Evolutionary conservation across 352 stramenopile species (phyloP).

Genomic region (Phytophthora crassamura): DNA sequence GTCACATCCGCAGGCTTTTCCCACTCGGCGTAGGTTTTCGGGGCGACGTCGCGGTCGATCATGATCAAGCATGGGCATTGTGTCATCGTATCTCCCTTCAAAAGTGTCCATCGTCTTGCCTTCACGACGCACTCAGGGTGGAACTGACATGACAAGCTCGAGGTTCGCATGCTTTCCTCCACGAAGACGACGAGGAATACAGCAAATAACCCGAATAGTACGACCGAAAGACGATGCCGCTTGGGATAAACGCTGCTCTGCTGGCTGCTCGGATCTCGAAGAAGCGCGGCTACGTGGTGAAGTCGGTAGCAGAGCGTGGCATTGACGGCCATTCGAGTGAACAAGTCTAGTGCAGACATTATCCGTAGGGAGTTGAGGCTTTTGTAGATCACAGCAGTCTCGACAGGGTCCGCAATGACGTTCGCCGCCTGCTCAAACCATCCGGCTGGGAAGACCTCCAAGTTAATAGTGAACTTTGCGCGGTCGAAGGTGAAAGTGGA

Average conservation of each 20-base stretch:
- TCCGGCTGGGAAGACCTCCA: slow-evolving; percentile 12
- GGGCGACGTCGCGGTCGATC: slow-evolving; percentile 31
- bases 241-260: slow-evolving; percentile 22
- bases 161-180: slow-evolving; percentile 20
- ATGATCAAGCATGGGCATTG: slow-evolving; percentile 48
- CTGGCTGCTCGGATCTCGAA: neutral
- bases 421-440: slow-evolving; percentile 27
- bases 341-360: slow-evolving; percentile 29
- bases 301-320: slow-evolving; percentile 32
- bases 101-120: slow-evolving; percentile 27
- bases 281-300: neutral
- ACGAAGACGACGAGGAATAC: slow-evolving; percentile 11
- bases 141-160: neutral
- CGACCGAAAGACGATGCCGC: neutral
- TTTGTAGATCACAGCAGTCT: slow-evolving; percentile 27
- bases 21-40: slow-evolving; percentile 37
- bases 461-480: slow-evolving; percentile 25
- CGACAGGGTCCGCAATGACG: slow-evolving; percentile 17
- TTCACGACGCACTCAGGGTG: slow-evolving; percentile 35
- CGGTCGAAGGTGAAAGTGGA: slow-evolving; percentile 33
- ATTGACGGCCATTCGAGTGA: slow-evolving; percentile 38
- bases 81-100: neutral
- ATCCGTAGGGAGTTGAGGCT: slow-evolving; percentile 42
- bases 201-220: slow-evolving; percentile 16
- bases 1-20: slow-evolving; percentile 26